phyloP scores from a whole-genome alignment of 805 yeast genomes.

The Maudiozyma barnettii region DNA sequence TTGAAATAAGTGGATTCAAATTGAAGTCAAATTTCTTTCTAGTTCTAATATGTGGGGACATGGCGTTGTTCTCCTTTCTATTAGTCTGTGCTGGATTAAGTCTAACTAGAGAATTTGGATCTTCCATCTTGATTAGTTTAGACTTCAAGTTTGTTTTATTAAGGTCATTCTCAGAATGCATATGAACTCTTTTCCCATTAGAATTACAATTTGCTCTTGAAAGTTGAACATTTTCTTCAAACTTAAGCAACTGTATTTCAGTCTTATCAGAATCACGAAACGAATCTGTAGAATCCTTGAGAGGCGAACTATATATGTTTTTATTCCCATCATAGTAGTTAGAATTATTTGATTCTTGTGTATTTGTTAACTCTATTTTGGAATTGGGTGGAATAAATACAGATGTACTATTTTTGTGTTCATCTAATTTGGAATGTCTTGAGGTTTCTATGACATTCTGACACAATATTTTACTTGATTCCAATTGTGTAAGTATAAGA shows the following conservation, averaged over 20 bases:
- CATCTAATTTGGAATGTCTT: background rate
- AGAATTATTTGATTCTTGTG: background rate
- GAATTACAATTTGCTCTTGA: background rate
- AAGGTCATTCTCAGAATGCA: no score
- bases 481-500: slow-evolving; percentile 18
- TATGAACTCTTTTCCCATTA: no score
- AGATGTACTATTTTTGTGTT: background rate
- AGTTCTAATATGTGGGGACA: background rate
- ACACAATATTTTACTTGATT: background rate
- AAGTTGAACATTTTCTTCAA: background rate
- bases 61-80: background rate
- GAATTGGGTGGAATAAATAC: background rate
- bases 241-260: no score
- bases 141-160: background rate
- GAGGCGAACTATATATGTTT: slow-evolving; percentile 5
- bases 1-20: slow-evolving; percentile 19
- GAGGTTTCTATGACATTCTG: background rate
- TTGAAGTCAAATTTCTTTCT: slow-evolving; percentile 10
- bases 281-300: slow-evolving; percentile 1
- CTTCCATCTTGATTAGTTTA: background rate
- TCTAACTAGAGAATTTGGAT: background rate
- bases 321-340: background rate
- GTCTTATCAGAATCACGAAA: background rate
- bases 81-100: background rate
- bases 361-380: background rate